Conservation (phyloP, 164 flowering plant species). For the Kingdonia uniflora region DNA sequence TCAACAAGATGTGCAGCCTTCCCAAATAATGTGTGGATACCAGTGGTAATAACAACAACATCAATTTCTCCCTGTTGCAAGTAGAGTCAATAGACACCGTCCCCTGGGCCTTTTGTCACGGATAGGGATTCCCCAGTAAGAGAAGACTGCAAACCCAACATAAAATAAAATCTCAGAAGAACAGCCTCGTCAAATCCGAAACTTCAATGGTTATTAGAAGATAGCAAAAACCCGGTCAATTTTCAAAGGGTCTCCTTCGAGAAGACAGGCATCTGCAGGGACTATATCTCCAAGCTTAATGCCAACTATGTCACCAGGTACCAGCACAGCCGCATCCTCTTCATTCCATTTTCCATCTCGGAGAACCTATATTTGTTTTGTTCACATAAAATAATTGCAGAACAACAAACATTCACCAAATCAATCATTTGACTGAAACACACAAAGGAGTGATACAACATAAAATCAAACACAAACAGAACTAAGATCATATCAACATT, state of each 20-base stretch:
- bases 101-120: conserved; percentile 33
- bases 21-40: conserved; percentile 37
- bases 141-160: conserved; percentile 21
- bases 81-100: conserved; percentile 39
- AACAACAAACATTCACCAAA: too few relatives aligned
- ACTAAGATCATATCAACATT: neutral
- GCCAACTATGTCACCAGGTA: conserved; percentile 82
- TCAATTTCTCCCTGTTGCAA: conserved; percentile 38
- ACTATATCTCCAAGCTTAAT: conserved; percentile 81
- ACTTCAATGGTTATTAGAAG: conserved; percentile 1
- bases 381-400: too few relatives aligned
- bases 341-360: too few relatives aligned
- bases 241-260: conserved; percentile 82
- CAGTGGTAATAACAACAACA: conserved; percentile 36
- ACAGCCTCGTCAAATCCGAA: neutral
- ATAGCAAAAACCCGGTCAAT: conserved; percentile 59
- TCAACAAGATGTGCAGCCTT: conserved; percentile 41
- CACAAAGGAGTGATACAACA: neutral
- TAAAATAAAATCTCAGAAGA: neutral
- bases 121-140: conserved; percentile 38
- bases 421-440: neutral
- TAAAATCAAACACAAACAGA: neutral
- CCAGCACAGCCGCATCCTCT: conserved; percentile 70
- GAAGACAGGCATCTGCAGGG: conserved; percentile 90
- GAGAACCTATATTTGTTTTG: conserved; percentile 52